Base-by-base conservation (phyloP, 1,284 basidiomycete genomes). In the Megacollybia platyphylla region DNA sequence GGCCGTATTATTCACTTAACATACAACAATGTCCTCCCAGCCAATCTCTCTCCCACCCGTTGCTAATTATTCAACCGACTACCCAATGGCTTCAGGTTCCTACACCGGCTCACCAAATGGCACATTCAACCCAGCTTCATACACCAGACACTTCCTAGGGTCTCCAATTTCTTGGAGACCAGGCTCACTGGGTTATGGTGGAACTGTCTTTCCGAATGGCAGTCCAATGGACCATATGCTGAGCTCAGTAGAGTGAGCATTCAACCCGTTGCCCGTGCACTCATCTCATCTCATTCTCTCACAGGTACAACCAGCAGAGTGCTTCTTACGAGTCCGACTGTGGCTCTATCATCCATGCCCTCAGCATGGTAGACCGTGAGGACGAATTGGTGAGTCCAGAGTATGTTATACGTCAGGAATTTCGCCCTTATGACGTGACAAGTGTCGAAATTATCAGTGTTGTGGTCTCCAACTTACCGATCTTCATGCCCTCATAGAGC, bases 361-460 rank as follows among this genome's bases (percentile, higher is more conserved):
- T 81, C 51, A 73, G 71, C 39, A 64, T 75, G n/a, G 70, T 79
- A 46, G 77, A 81, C 52, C 65, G 72, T 40, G 79, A 85, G 51
- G 79, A 77, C 44, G 82, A 86, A 49, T 60, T 83, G 34, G 79
- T 80, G 42, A 62, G 74, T 68, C 32, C 6, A 18, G 7, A 39
- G 38, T 27, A 17, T 39, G 20, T 18, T 32, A 41, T 29, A 44
- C 36, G 36, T 46, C 27, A 44, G 27, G 37, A 35, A 30, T 45
- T 42, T 47, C 42, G 37, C 42, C 38, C 40, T 41, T 41, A 17
- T 40, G 10, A 34, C 42, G 35, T 34, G 36, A 7, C 29, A 43
- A 81, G 71, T 87, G 83, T 60, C 77, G 82, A 45, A 80, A 90
- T 56, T 91, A 87, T 61, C 77, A 78, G 1, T 91, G 87, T 62